Base-by-base conservation (phyloP, 306 rosid species). In the Cucumis cinereus region DNA sequence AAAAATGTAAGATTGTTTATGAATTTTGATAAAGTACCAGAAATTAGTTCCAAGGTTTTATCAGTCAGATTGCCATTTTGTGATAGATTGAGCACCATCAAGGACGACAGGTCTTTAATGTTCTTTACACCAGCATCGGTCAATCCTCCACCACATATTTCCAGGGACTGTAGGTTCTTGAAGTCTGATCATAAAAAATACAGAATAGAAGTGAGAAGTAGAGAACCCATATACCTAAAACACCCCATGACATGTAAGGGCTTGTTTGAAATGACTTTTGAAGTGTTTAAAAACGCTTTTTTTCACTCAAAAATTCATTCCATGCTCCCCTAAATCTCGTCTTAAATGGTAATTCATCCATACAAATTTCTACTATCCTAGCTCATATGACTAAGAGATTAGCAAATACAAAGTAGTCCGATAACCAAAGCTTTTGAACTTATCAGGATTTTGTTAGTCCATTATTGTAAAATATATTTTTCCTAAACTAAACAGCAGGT, bases 61-160 rank as follows among this genome's bases (percentile, higher is more conserved):
- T 94, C 92, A 1, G 98, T 90, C 77, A 94, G 90, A 89, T 83
- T 86, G 93, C 87, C 79, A 79, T 94, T 94, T 36, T 94, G 98
- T 6, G 98, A 94, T 75, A 94, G 82, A 90, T 94, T 94, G 80
- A 94, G 85, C 84, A 90, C 82, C 56, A 79, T 82, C 71, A 94
- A 82, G 58, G 91, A 94, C 40, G 98, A 88, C 47, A 94, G 90
- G 57, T 90, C 96, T 78, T 87, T 91, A 72, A 94, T 90, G 78
- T 94, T 90, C 81, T 89, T 90, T 54, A 91, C 82, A 69, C 98
- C 98, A 56, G 90, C 87, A 89, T 94, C 98, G 15, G 98, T 94
- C 85, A 94, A 77, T 78, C 94, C 91, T 72, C 98, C 98, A 11
- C 98, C 89, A 43, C 98, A 94, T 81, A 91, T 87, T 90, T 94